Evolutionary conservation across 2,329 filamentous ascomycete genomes (phyloP).

Genomic region (Sphaceloma murrayae): DNA sequence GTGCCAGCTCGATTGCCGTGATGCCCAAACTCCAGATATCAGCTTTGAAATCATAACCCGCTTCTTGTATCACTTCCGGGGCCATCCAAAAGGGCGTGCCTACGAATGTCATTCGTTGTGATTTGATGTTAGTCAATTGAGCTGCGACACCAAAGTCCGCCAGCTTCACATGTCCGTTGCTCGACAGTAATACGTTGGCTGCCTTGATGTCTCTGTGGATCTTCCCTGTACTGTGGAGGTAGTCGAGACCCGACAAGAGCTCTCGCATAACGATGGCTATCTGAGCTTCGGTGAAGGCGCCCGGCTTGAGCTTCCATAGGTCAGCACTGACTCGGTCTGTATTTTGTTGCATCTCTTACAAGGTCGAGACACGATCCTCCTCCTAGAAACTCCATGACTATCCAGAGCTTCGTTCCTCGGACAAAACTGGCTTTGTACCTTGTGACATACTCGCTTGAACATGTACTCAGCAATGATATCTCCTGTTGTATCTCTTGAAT

Average conservation of each 20-base stretch:
- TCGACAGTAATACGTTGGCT: constrained; percentile 84
- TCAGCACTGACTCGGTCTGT: constrained; percentile 24
- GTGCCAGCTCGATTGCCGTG: constrained; percentile 79
- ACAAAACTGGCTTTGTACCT: constrained; percentile 95
- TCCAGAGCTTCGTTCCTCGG: constrained; percentile 96
- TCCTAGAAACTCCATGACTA: constrained; percentile 96
- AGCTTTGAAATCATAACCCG: constrained; percentile 75
- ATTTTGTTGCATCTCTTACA: constrained; percentile 41
- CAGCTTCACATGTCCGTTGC: constrained; percentile 83
- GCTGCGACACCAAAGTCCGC: constrained; percentile 96
- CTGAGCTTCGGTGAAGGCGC: constrained; percentile 76
- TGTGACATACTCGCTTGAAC: constrained; percentile 85
- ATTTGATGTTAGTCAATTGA: constrained; percentile 95
- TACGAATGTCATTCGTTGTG: constrained; percentile 92
- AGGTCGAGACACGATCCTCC: constrained; percentile 92
- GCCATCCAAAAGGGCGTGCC: constrained; percentile 98
- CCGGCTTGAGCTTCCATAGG: constrained; percentile 65
- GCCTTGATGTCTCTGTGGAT: constrained; percentile 97
- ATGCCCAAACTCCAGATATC: constrained; percentile 92
- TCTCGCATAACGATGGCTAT: constrained; percentile 93
- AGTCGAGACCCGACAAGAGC: constrained; percentile 79
- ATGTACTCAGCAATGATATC: constrained; percentile 89
- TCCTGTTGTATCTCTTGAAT: constrained; percentile 98
- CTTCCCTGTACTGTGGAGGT: constrained; percentile 87
- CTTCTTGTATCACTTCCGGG: constrained; percentile 84